Percentiles rank a stretch among this genome's conserved stretches.
These are phyloP conservation scores for Nannochloris sp. DNA, from an alignment of 139 green algal genomes.

Conservation along the genomic window DNA sequence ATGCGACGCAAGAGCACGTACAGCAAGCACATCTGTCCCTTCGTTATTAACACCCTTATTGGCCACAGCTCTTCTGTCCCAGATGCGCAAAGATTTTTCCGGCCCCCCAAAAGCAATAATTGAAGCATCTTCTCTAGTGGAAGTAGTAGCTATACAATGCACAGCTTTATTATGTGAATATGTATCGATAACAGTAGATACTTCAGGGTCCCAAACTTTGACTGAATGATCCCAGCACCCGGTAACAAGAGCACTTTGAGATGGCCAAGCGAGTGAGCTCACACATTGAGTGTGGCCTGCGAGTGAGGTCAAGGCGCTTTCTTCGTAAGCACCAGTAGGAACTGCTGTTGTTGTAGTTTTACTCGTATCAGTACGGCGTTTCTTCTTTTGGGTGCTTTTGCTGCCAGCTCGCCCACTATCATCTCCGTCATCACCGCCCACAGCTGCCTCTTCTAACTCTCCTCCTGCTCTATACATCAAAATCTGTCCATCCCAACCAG, in stretches of 20 bases:
- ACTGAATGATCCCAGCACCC: conserved; percentile 77
- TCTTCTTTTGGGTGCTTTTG: conserved; percentile 34
- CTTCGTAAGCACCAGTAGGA: conserved; percentile 6
- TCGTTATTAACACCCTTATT: background rate
- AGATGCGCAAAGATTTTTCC: conserved; percentile 61
- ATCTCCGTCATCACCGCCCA: background rate
- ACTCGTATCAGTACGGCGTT: conserved; percentile 17
- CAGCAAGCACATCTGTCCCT: background rate
- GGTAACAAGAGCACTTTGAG: conserved; percentile 38
- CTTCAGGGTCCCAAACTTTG: conserved; percentile 58
- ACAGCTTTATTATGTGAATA: conserved; percentile 67
- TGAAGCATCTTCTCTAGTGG: background rate
- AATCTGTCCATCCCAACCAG: conserved; percentile 64
- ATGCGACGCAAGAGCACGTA: conserved; percentile 42
- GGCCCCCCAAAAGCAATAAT: conserved; percentile 67
- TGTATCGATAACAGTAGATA: conserved; percentile 37
- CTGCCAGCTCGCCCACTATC: conserved; percentile 4
- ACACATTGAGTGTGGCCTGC: conserved; percentile 68
- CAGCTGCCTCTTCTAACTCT: background rate
- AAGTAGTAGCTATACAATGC: conserved; percentile 39
- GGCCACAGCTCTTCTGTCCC: conserved; percentile 53
- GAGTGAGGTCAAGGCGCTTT: conserved; percentile 29
- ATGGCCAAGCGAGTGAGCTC: conserved; percentile 46
- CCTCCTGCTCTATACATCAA: conserved; percentile 43
- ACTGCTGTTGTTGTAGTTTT: background rate